Base-by-base conservation (phyloP, 1,139 yeast species). In the Hansenula sp. region DNA sequence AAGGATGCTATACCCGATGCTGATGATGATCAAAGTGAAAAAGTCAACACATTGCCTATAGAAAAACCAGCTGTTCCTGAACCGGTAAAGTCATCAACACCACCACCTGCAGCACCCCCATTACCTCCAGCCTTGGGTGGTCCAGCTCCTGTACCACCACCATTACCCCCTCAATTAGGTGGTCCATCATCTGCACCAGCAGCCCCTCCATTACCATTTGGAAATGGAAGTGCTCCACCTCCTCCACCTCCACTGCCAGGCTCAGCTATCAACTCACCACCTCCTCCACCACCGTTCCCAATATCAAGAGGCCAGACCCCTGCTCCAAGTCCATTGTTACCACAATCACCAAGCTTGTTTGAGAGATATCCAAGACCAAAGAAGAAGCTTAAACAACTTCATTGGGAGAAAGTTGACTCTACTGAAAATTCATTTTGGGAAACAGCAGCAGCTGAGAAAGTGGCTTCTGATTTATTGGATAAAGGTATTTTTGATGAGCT, bases 371-470 rank as follows among this genome's bases (percentile, higher is more conserved):
- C 90, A 36, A 72, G 90, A 53, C 90, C 95, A 20, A 82, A 82
- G 66, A 79, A 75, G 64, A 83, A 81, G 69, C 68, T 84, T 62
- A 84, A 84, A 57, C 95, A 84, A 59, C 67, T 84, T 49, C 95
- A 85, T 55, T 85, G 94, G 94, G 94, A 85, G 51, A 84, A 83
- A 54, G 68, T 84, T 43, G 92, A 84, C 29, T 60, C 64, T 31
- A 71, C 82, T 3, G 74, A 71, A 29, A 75, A 77, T 44, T 81
- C 92, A 0, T 80, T 84, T 59, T 84, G 94, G 94, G 69, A 71
- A 34, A 56, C 63, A 11, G 61, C 68, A 43, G 64, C 68, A 9
- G 72, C 76, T 3, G 70, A 66, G 21, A 64, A 65, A 29, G 68
- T 81, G 56, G 87, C 87, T 1, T 71, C 68, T 43, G 83, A 81